These are phyloP conservation scores for Stagonosporopsis vannaccii DNA, from an alignment of 2,329 filamentous ascomycete species.

Conservation along the genomic window DNA sequence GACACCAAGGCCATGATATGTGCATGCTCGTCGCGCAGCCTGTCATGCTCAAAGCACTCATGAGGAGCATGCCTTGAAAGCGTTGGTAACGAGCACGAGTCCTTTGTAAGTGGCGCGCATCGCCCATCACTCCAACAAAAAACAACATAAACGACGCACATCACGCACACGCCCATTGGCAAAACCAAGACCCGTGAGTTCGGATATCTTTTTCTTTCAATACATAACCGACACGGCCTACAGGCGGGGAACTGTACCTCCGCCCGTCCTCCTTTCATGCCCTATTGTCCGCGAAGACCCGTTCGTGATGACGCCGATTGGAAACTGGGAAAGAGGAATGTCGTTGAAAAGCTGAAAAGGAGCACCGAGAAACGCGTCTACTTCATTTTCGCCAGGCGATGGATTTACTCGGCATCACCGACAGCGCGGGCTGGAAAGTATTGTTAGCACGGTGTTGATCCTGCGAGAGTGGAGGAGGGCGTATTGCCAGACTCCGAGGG, in stretches of 20 bases:
- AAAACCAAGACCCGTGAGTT: slow-evolving; percentile 16
- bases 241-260: slow-evolving; percentile 35
- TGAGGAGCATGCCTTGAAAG: no score
- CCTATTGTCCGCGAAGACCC: slow-evolving; percentile 39
- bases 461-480: no score
- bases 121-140: neutral
- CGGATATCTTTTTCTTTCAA: slow-evolving; percentile 47
- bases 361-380: slow-evolving; percentile 37
- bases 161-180: neutral
- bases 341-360: slow-evolving; percentile 42
- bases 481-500: neutral
- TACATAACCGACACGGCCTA: slow-evolving; percentile 44
- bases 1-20: neutral
- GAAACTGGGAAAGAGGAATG: slow-evolving; percentile 46
- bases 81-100: neutral
- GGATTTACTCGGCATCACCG: slow-evolving; percentile 46
- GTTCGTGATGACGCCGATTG: slow-evolving; percentile 46
- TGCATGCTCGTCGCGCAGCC: neutral
- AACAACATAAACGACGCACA: neutral
- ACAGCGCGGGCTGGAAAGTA: slow-evolving; percentile 45
- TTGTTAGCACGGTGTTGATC: slow-evolving; percentile 24
- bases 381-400: slow-evolving; percentile 25
- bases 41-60: neutral
- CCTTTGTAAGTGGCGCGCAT: neutral
- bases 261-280: slow-evolving; percentile 42